Conservation (phyloP, 2,329 filamentous ascomycete species). For the Fusarium oligoseptatum region DNA sequence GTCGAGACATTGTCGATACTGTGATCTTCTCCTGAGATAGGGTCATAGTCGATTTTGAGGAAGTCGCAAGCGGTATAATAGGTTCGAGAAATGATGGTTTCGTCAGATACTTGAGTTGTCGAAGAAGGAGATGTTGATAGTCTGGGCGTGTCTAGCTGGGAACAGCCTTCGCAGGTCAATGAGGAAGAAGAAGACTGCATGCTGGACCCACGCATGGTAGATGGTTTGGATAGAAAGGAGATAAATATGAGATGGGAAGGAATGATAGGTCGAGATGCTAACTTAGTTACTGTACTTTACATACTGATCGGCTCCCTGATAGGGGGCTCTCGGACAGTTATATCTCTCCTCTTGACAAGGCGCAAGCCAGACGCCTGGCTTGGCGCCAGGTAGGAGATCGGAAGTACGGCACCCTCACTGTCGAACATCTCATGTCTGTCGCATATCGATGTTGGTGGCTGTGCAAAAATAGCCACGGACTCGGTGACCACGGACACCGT, state of each 20-base stretch:
- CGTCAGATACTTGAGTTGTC: background rate
- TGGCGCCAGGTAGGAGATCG: background rate
- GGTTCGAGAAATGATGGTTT: background rate
- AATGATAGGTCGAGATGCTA: background rate
- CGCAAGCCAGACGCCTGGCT: background rate
- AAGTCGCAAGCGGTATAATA: background rate
- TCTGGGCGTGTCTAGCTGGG: background rate
- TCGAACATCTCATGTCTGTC: background rate
- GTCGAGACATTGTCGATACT: background rate
- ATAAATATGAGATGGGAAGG: background rate
- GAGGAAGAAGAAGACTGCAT: background rate
- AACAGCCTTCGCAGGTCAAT: background rate
- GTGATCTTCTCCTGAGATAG: background rate
- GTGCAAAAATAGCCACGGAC: background rate
- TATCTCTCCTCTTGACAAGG: background rate
- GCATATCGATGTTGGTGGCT: background rate
- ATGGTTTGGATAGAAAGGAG: background rate
- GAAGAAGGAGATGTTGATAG: conserved; percentile 6
- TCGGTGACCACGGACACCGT: background rate
- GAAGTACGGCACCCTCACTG: background rate
- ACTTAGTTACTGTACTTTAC: background rate
- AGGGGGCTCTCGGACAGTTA: background rate
- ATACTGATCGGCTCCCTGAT: background rate
- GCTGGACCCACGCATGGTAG: background rate
- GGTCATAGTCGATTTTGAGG: background rate